phyloP scores from a whole-genome alignment of 306 rosid species.

The Crataegus laevigata region DNA sequence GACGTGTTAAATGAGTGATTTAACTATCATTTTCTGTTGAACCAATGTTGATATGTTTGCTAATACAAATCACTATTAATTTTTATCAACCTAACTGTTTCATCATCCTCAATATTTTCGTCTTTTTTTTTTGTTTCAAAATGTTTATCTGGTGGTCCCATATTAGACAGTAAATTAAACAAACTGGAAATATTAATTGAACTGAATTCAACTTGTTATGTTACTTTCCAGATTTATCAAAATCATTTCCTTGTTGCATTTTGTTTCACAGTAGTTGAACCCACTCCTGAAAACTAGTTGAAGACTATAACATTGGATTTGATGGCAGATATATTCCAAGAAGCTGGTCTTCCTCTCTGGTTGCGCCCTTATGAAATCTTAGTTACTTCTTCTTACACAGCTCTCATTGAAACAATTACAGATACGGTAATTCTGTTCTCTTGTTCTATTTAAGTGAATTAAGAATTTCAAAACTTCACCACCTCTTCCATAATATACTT shows the following conservation, averaged over 20 bases:
- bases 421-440: slow-evolving; percentile 65
- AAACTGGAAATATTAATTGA: not conserved
- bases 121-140: not conserved
- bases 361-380: slow-evolving; percentile 95
- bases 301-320: slow-evolving; percentile 32
- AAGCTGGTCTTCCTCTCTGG: slow-evolving; percentile 99
- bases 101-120: not conserved
- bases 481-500: not conserved
- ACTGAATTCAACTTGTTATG: not conserved
- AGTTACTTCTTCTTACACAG: slow-evolving; percentile 91
- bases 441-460: slow-evolving; percentile 19
- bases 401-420: slow-evolving; percentile 95
- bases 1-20: not conserved
- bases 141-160: not conserved
- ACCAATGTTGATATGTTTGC: not conserved
- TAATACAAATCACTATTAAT: not conserved
- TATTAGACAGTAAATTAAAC: not conserved
- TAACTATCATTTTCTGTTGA: not conserved
- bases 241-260: slow-evolving; percentile 11
- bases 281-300: slow-evolving; percentile 1
- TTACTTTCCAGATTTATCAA: slow-evolving; percentile 13
- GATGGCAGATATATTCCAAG: slow-evolving; percentile 94
- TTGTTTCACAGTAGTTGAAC: slow-evolving; percentile 11
- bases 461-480: not conserved
- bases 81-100: not conserved